Conservation (phyloP, 1,284 basidiomycete species). For the Wallemia ichthyophaga region DNA sequence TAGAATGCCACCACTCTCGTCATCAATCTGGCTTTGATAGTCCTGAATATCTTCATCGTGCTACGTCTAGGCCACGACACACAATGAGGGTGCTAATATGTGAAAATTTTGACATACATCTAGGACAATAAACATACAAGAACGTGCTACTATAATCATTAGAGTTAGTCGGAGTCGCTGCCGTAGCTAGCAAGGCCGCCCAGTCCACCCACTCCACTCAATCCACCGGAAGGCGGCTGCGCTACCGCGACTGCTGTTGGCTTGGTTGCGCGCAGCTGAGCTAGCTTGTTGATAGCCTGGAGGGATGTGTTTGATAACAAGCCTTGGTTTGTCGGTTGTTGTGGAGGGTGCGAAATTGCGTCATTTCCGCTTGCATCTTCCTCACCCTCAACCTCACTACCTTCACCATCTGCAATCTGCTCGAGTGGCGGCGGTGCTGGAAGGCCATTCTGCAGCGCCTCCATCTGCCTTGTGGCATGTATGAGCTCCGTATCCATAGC, state of each 20-base stretch:
- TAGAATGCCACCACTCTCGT: not conserved
- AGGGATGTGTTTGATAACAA: not conserved
- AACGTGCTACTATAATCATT: not conserved
- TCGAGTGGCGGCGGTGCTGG: not conserved
- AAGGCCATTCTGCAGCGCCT: not conserved
- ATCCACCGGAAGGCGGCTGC: not conserved
- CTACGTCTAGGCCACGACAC: not conserved
- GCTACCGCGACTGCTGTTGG: not conserved
- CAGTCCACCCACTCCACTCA: too few species aligned
- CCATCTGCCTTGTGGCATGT: not conserved
- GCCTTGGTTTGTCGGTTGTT: not conserved
- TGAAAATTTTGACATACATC: not conserved
- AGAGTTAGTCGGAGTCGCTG: not conserved
- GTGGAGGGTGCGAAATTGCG: not conserved
- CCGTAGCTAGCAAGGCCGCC: not conserved
- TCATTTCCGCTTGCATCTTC: not conserved
- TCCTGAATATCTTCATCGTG: not conserved
- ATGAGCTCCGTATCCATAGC: not conserved
- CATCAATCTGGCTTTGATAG: not conserved
- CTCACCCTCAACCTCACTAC: not conserved
- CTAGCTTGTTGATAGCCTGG: not conserved
- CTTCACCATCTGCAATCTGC: not conserved
- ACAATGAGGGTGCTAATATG: not conserved
- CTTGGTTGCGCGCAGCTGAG: not conserved
- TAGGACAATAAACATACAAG: not conserved